Evolutionary conservation across 139 green algal species (phyloP).

Genomic region (Chlamydomonas schloesseri): DNA sequence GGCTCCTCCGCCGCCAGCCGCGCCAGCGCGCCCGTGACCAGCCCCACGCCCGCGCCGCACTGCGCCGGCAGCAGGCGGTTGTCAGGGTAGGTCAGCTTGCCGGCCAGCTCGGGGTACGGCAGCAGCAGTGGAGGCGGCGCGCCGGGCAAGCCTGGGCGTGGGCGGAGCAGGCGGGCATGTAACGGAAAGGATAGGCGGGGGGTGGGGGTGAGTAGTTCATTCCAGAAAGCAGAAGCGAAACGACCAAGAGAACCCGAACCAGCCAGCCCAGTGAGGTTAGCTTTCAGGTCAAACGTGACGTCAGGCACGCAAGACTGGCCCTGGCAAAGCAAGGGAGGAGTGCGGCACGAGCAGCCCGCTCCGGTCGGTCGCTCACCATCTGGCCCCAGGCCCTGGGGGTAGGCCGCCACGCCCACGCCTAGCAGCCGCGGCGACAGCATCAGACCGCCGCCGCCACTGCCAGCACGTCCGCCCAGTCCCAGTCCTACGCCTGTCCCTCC

Average conservation of each 20-base stretch:
- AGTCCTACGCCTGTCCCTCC: neutral
- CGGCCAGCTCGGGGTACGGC: conserved; percentile 35
- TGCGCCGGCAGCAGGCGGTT: conserved; percentile 19
- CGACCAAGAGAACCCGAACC: no score
- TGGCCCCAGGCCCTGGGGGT: neutral
- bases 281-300: no score
- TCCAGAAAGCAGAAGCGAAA: no score
- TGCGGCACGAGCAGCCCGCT: no score
- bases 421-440: conserved; percentile 31
- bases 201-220: neutral
- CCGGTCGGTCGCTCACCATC: neutral
- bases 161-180: no score
- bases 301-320: no score
- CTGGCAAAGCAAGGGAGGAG: no score
- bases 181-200: neutral
- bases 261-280: no score
- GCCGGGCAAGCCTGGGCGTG: neutral
- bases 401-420: no score
- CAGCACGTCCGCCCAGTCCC: neutral
- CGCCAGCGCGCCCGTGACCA: neutral
- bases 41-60: neutral
- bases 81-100: conserved; percentile 37
- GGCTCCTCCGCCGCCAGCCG: conserved; percentile 19
- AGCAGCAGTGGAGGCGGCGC: conserved; percentile 18
- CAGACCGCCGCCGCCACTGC: neutral